Percentiles rank a stretch among this genome's conserved stretches.
These are phyloP conservation scores for Boletus vermiculosoides DNA, from an alignment of 768 basidiomycete species.

Conservation along the genomic window DNA sequence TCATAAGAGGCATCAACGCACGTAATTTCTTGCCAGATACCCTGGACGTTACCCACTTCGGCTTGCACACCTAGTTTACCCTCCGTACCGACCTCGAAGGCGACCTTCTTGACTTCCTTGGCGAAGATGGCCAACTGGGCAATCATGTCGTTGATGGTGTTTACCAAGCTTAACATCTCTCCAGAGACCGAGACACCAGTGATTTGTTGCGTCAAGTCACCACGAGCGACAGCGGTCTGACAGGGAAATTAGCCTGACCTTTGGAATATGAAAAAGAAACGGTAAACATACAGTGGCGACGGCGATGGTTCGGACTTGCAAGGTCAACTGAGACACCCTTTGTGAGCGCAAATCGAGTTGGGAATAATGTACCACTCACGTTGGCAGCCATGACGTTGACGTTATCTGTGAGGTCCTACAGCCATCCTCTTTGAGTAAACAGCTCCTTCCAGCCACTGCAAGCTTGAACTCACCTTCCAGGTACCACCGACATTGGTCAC, in stretches of 20 bases:
- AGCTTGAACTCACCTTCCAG: constrained; percentile 63
- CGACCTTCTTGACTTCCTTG: constrained; percentile 89
- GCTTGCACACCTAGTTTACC: constrained; percentile 99
- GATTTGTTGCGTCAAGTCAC: constrained; percentile 93
- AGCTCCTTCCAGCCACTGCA: not conserved
- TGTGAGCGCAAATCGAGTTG: constrained; percentile 3
- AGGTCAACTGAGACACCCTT: constrained; percentile 60
- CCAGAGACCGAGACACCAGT: constrained; percentile 89
- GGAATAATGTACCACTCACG: constrained; percentile 41
- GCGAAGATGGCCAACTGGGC: constrained; percentile 69
- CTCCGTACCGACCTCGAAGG: constrained; percentile 95
- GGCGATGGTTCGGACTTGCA: constrained; percentile 92
- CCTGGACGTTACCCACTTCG: constrained; percentile 94
- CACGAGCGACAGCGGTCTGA: constrained; percentile 87
- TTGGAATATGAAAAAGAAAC: not conserved
- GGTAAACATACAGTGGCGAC: constrained; percentile 71
- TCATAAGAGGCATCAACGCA: constrained; percentile 40
- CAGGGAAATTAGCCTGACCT: constrained; percentile 5
- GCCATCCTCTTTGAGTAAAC: constrained; percentile 12
- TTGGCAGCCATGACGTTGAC: constrained; percentile 97
- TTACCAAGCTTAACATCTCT: constrained; percentile 93
- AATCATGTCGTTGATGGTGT: constrained; percentile 94
- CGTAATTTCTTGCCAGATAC: constrained; percentile 99
- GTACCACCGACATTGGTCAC: constrained; percentile 95
- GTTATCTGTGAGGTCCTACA: constrained; percentile 83